These are phyloP conservation scores for Lecanosticta acicola DNA, from an alignment of 2,329 filamentous ascomycete species.

Conservation along the genomic window DNA sequence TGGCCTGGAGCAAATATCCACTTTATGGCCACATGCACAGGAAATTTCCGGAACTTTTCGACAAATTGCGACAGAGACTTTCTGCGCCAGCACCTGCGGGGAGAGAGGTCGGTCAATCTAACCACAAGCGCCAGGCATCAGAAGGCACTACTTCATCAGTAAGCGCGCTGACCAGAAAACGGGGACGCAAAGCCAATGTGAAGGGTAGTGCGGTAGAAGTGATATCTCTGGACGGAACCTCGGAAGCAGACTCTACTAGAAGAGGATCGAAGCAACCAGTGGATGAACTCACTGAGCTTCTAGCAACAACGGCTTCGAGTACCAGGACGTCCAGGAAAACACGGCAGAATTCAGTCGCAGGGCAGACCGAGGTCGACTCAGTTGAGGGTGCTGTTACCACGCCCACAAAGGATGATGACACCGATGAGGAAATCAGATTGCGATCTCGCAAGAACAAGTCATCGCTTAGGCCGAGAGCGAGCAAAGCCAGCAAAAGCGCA, in stretches of 20 bases:
- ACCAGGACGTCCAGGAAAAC: neutral
- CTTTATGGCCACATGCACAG: constrained; percentile 39
- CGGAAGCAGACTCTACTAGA: constrained; percentile 8
- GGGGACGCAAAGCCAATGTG: constrained; percentile 7
- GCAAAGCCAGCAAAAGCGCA: constrained; percentile 26
- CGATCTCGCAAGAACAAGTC: constrained; percentile 31
- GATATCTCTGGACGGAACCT: constrained; percentile 19
- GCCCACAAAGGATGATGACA: constrained; percentile 18
- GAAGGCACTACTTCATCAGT: constrained; percentile 16
- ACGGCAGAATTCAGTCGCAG: constrained; percentile 7
- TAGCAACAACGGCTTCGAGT: constrained; percentile 5
- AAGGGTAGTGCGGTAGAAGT: constrained; percentile 13
- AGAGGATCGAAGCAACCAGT: constrained; percentile 1
- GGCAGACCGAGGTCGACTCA: constrained; percentile 9
- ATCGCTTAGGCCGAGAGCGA: constrained; percentile 29
- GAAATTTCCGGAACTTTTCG: constrained; percentile 31
- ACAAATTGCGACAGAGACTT: constrained; percentile 9
- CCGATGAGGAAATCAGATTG: constrained; percentile 15
- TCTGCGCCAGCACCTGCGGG: neutral
- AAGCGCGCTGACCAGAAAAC: constrained; percentile 23
- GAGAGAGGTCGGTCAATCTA: neutral
- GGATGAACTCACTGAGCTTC: neutral
- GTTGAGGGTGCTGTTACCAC: constrained; percentile 12
- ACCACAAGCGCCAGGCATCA: constrained; percentile 9
- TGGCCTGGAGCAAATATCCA: constrained; percentile 40